These are phyloP conservation scores for Annona cherimola DNA, from an alignment of 164 flowering plant species.

Conservation along the genomic window DNA sequence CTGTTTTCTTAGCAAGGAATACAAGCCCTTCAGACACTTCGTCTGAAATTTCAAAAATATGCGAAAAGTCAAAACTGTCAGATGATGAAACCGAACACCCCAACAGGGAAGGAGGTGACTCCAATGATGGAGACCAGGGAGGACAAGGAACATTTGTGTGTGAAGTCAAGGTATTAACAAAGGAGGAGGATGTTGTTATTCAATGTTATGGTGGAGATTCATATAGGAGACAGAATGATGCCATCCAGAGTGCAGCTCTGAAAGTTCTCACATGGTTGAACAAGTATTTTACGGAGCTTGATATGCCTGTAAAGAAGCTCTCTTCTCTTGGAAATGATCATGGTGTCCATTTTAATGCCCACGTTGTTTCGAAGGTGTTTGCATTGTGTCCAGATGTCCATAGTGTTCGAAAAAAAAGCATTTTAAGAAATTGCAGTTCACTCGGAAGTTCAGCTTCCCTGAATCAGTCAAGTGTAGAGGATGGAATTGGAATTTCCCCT, in stretches of 20 bases:
- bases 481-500: slow-evolving; percentile 22
- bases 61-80: slow-evolving; percentile 30
- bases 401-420: slow-evolving; percentile 14
- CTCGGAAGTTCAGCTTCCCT: slow-evolving; percentile 2
- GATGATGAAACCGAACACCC: slow-evolving; percentile 15
- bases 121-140: slow-evolving; percentile 16
- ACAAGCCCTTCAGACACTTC: slow-evolving; percentile 22
- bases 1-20: slow-evolving; percentile 40
- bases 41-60: slow-evolving; percentile 23
- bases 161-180: slow-evolving; percentile 60
- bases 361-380: slow-evolving; percentile 38
- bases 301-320: slow-evolving; percentile 37
- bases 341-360: slow-evolving; percentile 30
- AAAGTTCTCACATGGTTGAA: slow-evolving; percentile 65
- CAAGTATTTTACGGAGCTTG: slow-evolving; percentile 39
- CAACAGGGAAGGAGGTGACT: slow-evolving; percentile 19
- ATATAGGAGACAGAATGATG: slow-evolving; percentile 60
- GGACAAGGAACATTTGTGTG: slow-evolving; percentile 39
- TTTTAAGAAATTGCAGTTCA: slow-evolving; percentile 16
- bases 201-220: slow-evolving; percentile 46
- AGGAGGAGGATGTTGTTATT: slow-evolving; percentile 45
- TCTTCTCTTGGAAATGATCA: slow-evolving; percentile 23
- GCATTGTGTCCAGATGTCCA: slow-evolving; percentile 30
- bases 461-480: slow-evolving; percentile 5
- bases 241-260: slow-evolving; percentile 62